Evolutionary conservation across 192 early-diverging fungal genomes (phyloP).

Genomic region (Phycomyces nitens): DNA sequence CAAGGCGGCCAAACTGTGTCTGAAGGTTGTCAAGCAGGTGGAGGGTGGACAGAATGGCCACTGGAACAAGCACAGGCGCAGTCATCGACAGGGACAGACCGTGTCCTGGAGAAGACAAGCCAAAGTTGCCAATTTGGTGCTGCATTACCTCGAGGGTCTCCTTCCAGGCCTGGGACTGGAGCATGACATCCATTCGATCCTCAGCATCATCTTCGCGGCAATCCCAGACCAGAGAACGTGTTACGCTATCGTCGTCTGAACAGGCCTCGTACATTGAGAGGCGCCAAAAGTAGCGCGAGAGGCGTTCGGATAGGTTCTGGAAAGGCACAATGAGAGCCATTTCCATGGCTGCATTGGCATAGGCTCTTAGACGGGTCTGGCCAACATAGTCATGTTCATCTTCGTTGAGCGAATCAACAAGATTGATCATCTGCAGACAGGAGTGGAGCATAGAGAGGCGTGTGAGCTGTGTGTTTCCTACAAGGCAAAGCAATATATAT

Average conservation of each 20-base stretch:
- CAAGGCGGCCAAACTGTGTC: slow-evolving; percentile 17
- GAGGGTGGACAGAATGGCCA: slow-evolving; percentile 30
- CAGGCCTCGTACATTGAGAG: slow-evolving; percentile 30
- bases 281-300: slow-evolving; percentile 31
- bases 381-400: slow-evolving; percentile 12
- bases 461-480: slow-evolving; percentile 12
- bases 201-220: slow-evolving; percentile 27
- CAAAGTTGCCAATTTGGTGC: slow-evolving; percentile 14
- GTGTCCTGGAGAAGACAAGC: not conserved
- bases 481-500: not conserved
- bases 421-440: slow-evolving; percentile 29
- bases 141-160: slow-evolving; percentile 33
- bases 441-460: slow-evolving; percentile 24
- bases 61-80: slow-evolving; percentile 27
- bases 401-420: slow-evolving; percentile 29
- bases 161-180: slow-evolving; percentile 27
- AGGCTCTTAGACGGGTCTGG: slow-evolving; percentile 23
- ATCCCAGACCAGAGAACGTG: slow-evolving; percentile 24
- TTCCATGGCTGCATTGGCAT: slow-evolving; percentile 37
- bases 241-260: slow-evolving; percentile 16
- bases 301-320: not conserved
- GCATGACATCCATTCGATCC: slow-evolving; percentile 25
- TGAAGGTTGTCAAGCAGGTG: slow-evolving; percentile 30
- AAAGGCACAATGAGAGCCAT: slow-evolving; percentile 22
- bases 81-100: slow-evolving; percentile 22